phyloP scores from a whole-genome alignment of 148 eudicot species.

The Rhododendron simsii region DNA sequence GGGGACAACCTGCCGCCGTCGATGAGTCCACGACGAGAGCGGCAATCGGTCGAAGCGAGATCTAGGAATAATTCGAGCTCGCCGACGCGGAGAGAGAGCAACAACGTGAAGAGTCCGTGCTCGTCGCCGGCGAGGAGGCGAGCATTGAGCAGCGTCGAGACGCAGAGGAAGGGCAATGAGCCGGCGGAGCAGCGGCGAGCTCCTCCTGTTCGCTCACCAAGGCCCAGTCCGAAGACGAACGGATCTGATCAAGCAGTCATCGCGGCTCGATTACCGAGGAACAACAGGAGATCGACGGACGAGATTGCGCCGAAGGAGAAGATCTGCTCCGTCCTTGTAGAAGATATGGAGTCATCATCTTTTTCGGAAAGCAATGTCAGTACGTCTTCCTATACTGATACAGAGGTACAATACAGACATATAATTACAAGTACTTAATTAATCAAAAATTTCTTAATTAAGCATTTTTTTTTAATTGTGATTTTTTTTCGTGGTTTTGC shows the following conservation, averaged over 20 bases:
- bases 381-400: slow-evolving; percentile 64
- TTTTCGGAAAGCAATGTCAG: slow-evolving; percentile 64
- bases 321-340: slow-evolving; percentile 25
- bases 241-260: slow-evolving; percentile 31
- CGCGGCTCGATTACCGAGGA: slow-evolving; percentile 41
- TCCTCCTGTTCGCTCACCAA: slow-evolving; percentile 62
- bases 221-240: slow-evolving; percentile 27
- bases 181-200: not conserved
- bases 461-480: not conserved
- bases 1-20: slow-evolving; percentile 30
- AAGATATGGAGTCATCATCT: slow-evolving; percentile 59
- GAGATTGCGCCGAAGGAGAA: slow-evolving; percentile 20
- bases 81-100: slow-evolving; percentile 39
- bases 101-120: slow-evolving; percentile 33
- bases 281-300: slow-evolving; percentile 30
- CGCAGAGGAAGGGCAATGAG: slow-evolving; percentile 22
- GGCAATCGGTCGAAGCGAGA: slow-evolving; percentile 20
- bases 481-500: not conserved
- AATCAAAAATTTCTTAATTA: not conserved
- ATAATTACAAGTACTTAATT: too few species aligned
- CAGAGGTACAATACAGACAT: slow-evolving; percentile 30
- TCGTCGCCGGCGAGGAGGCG: slow-evolving; percentile 37
- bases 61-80: slow-evolving; percentile 31
- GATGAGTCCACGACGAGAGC: slow-evolving; percentile 36
- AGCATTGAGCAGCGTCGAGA: slow-evolving; percentile 45